A percentile compares a stretch with the other conserved stretches of the same genome.
Conservation (phyloP, 1,284 basidiomycete species). For the Leccinum holopus region DNA sequence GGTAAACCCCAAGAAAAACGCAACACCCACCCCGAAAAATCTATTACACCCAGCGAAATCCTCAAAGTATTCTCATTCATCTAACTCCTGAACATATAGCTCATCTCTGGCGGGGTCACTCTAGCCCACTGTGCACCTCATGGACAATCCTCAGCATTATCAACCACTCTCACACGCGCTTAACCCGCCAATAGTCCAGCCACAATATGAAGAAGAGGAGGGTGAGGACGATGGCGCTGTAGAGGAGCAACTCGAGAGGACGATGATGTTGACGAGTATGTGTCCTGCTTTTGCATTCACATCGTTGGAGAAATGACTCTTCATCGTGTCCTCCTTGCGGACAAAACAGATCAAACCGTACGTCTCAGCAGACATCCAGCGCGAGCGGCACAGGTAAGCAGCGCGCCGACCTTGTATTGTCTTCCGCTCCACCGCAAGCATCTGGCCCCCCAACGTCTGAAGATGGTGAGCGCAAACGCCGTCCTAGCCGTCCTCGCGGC, state of each 20-base stretch:
- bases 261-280: constrained; percentile 38
- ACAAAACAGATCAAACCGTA: constrained; percentile 26
- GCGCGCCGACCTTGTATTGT: constrained; percentile 14
- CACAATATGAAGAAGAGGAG: constrained; percentile 39
- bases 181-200: constrained; percentile 50
- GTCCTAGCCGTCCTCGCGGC: constrained; percentile 71
- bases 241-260: constrained; percentile 59
- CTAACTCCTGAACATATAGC: constrained; percentile 28
- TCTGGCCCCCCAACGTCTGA: constrained; percentile 24
- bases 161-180: constrained; percentile 76
- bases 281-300: constrained; percentile 12
- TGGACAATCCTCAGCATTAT: constrained; percentile 78
- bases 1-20: constrained; percentile 31
- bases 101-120: constrained; percentile 15
- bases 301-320: constrained; percentile 1
- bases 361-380: constrained; percentile 19
- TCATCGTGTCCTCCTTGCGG: constrained; percentile 1
- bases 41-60: constrained; percentile 35
- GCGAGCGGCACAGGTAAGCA: constrained; percentile 21
- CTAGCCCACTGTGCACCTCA: constrained; percentile 26
- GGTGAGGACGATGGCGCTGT: constrained; percentile 68
- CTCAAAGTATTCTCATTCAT: constrained; percentile 21
- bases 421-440: constrained; percentile 20
- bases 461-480: constrained; percentile 51
- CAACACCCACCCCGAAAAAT: constrained; percentile 34